Evolutionary conservation across 331 rosid genomes (phyloP), one percentile per base, ranked within the genome.

Genomic region (Malus hybrid): DNA sequence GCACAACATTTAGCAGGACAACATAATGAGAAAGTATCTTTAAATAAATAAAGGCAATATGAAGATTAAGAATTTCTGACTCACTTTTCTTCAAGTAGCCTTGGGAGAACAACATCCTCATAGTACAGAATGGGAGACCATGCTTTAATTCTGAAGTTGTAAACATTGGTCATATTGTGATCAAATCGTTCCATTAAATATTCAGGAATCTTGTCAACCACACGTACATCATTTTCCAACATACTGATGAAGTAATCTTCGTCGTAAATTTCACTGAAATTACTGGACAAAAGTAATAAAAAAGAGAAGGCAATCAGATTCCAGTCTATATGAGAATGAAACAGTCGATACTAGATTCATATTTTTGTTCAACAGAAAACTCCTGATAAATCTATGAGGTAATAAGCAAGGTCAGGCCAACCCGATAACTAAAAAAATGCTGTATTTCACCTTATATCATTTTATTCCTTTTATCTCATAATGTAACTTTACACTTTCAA

Each of bases 101-200:
- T 88, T 32, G 99, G 99, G 71, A 92, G 97, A 46, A 95, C 95
- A 18, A 83, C 85, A 64, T 95, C 99, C 82, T 69, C 80, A 76
- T 95, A 95, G 79, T 90, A 92, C 63, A 86, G 83, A 82, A 92
- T 83, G 77, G 99, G 78, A n/a, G 99, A 89, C 93, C 96, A 90
- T 52, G 99, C 99, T 84, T 95, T 95, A 76, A 95, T 88, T 81
- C 93, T 92, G 90, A 95, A 95, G 90, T 95, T 95, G 93, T 86
- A 87, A 74, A 95, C 97, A 22, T 92, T 95, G 80, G 88, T 85
- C 93, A 95, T 70, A 84, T 95, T 89, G 93, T 79, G 86, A 80
- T 91, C 99, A 83, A 95, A 95, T 66, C 99, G 89, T 85, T 95
- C 99, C 97, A 95, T 89, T 72, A 95, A 85, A 79, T 78, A 95